Evolutionary conservation across 805 yeast genomes (phyloP), one percentile per base, ranked within the genome.

Genomic region (Scheffersomyces stipitis): DNA sequence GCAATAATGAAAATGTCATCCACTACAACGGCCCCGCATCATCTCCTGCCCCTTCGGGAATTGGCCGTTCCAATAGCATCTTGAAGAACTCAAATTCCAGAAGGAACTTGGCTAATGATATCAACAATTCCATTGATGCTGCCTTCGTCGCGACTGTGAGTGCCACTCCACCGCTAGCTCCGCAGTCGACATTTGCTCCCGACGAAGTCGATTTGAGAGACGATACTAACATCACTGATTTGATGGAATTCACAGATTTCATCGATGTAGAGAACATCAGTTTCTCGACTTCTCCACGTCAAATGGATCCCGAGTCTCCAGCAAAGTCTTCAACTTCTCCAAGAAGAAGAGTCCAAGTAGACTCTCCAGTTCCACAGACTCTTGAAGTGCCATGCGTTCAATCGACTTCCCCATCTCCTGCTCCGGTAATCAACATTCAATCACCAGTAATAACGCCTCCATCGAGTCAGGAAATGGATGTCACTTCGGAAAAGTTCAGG

Each of bases 171-270:
- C 14, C 9, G 8, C 24, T 20, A 7, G 9, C 24, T 7, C 24
- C 24, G 7, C 24, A 20, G 10, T 26, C 35, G 12, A 7, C 24
- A 7, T 7, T 7, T 7, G 7, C 40, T 13, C 40, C 36, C 10
- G 40, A 42, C 12, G 49, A 40, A 6, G n/a, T n/a, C n/a, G n/a
- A n/a, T n/a, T n/a, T n/a, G n/a, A n/a, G n/a, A n/a, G n/a, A n/a
- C n/a, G n/a, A n/a, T n/a, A n/a, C n/a, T n/a, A 48, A 50, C 28
- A 48, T 37, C 33, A 44, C 44, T 20, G 70, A 66, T 30, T 56
- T 68, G n/a, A 58, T 66, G 40, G 73, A 68, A 39, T 69, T 68
- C 37, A 53, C 64, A 24, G 71, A 68, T 35, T 68, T 56, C 40
- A 61, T 69, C 34, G 70, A 67, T 44, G 56, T 60, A 17, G 73